Evolutionary conservation across 192 early-diverging fungal genomes (phyloP), one percentile per base, ranked within the genome.

Genomic region (Rhizophlyctis rosea): DNA sequence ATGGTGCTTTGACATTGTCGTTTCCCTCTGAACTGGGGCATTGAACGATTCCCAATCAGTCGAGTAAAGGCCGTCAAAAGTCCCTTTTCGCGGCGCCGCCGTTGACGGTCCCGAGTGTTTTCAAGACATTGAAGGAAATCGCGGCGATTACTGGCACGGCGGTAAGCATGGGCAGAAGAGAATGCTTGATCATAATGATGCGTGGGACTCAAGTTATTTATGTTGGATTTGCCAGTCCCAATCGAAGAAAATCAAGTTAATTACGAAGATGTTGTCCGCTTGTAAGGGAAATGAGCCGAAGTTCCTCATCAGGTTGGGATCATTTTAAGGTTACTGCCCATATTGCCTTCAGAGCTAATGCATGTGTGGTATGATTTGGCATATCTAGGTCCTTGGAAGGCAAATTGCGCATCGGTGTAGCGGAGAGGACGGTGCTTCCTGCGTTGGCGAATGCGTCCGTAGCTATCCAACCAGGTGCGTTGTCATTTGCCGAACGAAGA

Each of bases 381-480:
- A 59, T 29, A 47, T 54, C 51, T 72, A 86, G 91, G 50, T 90
- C 88, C 21, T 68, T 95, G 34, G 92, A 95, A 70, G 97, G 95
- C 39, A 94, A 96, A 64, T 78, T 99, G 54, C 86, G 98, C 24
- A 98, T 99, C 61, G 95, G 96, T 28, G 74, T 99, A 25, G 98
- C 96, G 1, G 95, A 97, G 71, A 83, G 91, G 67, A 95, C 94
- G 0, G 86, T 99, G 21, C 81, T 96, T 32, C 83, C 84, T 11
- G 86, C 92, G 13, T 81, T 99, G 27, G 90, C 91, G n/a, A 89
- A 95, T 29, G 89, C 95, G 0, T 80, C 86, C 53, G 85, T 91
- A 1, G 52, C 88, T 35, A 77, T 76, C 25, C 77, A 86, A 47
- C 68, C 75, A 47, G 67, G 82, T 83, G 65, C 67, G 59, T 58